Evolutionary conservation across 306 rosid genomes (phyloP).

Genomic region (Rubus parviflorus): DNA sequence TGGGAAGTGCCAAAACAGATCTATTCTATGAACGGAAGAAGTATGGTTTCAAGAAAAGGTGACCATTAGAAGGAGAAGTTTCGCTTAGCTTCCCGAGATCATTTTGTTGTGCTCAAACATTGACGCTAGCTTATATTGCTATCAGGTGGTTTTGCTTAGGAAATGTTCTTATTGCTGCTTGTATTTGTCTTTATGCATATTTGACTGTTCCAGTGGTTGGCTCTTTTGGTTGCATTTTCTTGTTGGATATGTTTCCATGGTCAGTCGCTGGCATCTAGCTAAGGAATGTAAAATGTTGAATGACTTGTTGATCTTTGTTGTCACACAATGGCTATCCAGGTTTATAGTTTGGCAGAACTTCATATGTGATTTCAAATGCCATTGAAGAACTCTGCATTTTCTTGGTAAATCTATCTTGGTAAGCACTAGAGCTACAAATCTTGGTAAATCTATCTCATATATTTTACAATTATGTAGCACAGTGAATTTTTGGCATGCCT

Average conservation of each 20-base stretch:
- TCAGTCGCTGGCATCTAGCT: not conserved
- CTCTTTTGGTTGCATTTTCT: conserved; percentile 1
- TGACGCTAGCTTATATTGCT: not conserved
- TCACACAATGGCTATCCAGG: no score
- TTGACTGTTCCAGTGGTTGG: not conserved
- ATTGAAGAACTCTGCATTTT: no score
- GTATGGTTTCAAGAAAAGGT: conserved; percentile 94
- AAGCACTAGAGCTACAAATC: no score
- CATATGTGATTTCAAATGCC: not conserved
- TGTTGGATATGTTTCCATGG: not conserved
- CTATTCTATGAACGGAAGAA: conserved; percentile 87
- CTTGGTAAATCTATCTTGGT: no score
- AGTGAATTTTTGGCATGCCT: not conserved
- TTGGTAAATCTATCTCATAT: no score
- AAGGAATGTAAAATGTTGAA: conserved; percentile 10
- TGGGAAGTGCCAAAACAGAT: conserved; percentile 92
- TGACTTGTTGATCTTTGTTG: not conserved
- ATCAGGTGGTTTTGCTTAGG: not conserved
- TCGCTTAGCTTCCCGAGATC: not conserved
- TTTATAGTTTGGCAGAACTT: not conserved
- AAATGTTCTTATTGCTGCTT: not conserved
- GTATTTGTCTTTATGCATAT: not conserved
- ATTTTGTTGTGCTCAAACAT: not conserved
- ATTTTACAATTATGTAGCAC: not conserved
- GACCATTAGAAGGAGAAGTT: conserved; percentile 17